Conservation (phyloP, 2,329 filamentous ascomycete genomes). For the Fusarium agapanthi region DNA sequence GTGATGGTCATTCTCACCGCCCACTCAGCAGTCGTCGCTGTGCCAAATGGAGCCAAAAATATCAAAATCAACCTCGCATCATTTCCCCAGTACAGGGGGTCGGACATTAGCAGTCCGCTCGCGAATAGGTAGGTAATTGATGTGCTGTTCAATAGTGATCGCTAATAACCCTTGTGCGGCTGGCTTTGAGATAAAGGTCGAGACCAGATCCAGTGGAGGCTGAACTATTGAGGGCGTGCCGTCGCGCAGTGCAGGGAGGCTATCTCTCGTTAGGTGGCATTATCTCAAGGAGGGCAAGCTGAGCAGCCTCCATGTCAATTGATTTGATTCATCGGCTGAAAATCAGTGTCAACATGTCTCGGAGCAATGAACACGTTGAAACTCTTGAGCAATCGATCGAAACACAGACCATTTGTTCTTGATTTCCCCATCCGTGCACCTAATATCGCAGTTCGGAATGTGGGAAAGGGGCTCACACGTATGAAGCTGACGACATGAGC, state of each 20-base stretch:
- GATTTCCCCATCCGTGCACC: slow-evolving; percentile 33
- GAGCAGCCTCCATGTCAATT: slow-evolving; percentile 4
- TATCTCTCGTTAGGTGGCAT: not conserved
- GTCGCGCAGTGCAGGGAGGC: slow-evolving; percentile 7
- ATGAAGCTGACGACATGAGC: slow-evolving; percentile 26
- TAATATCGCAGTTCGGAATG: slow-evolving; percentile 23
- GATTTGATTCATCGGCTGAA: not conserved
- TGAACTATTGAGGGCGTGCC: slow-evolving; percentile 22
- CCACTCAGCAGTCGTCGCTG: slow-evolving; percentile 10
- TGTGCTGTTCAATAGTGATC: slow-evolving; percentile 5
- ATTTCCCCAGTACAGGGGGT: slow-evolving; percentile 29
- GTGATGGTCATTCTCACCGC: slow-evolving; percentile 4
- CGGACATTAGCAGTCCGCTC: slow-evolving; percentile 20
- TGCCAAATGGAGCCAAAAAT: slow-evolving; percentile 21
- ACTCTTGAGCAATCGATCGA: slow-evolving; percentile 4
- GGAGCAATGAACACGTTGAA: slow-evolving; percentile 14
- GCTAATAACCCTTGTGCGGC: slow-evolving; percentile 8
- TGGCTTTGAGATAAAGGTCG: slow-evolving; percentile 7
- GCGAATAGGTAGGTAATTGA: not conserved
- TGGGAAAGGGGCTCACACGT: slow-evolving; percentile 26
- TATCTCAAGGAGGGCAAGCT: not conserved
- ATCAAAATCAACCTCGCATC: slow-evolving; percentile 35
- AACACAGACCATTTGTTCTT: slow-evolving; percentile 13
- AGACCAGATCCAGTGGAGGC: slow-evolving; percentile 15
- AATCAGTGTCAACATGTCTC: slow-evolving; percentile 12